Conservation (phyloP, 2,329 filamentous ascomycete genomes). For the Sclerotinia minor region DNA sequence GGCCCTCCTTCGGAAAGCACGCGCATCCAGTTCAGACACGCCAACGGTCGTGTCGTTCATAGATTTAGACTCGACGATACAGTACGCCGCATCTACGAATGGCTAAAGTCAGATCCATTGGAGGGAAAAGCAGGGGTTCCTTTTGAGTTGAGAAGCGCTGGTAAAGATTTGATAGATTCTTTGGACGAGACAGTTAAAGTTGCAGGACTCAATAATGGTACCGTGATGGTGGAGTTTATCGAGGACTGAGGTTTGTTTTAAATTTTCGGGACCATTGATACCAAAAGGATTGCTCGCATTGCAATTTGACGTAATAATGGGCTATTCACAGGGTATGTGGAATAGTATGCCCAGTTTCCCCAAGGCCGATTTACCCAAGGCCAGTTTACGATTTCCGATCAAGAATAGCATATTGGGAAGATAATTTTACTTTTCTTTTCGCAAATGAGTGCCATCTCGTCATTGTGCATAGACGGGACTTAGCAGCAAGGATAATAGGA, state of each 20-base stretch:
- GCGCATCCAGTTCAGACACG: constrained; percentile 88
- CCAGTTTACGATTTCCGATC: not conserved
- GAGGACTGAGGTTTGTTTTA: constrained; percentile 46
- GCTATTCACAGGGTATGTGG: not conserved
- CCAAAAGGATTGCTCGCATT: constrained; percentile 12
- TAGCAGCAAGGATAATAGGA: not conserved
- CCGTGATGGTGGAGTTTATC: constrained; percentile 91
- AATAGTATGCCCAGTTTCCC: not conserved
- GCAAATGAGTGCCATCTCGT: constrained; percentile 3
- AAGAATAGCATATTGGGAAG: constrained; percentile 4
- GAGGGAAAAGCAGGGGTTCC: constrained; percentile 74
- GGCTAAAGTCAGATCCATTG: constrained; percentile 86
- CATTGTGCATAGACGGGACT: constrained; percentile 13
- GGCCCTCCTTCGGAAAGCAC: constrained; percentile 66
- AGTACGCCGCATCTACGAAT: constrained; percentile 87
- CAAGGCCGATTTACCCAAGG: not conserved
- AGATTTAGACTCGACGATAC: constrained; percentile 76
- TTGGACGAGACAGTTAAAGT: constrained; percentile 75
- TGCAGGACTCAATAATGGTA: constrained; percentile 86
- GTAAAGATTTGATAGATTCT: constrained; percentile 76
- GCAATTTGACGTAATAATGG: constrained; percentile 16
- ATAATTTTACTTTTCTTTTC: not conserved
- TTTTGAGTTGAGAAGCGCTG: constrained; percentile 89
- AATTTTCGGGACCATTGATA: constrained; percentile 15
- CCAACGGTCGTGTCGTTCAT: constrained; percentile 80